phyloP scores from a whole-genome alignment of 2,329 filamentous ascomycete genomes.

The Scleromitrula shiraiana region DNA sequence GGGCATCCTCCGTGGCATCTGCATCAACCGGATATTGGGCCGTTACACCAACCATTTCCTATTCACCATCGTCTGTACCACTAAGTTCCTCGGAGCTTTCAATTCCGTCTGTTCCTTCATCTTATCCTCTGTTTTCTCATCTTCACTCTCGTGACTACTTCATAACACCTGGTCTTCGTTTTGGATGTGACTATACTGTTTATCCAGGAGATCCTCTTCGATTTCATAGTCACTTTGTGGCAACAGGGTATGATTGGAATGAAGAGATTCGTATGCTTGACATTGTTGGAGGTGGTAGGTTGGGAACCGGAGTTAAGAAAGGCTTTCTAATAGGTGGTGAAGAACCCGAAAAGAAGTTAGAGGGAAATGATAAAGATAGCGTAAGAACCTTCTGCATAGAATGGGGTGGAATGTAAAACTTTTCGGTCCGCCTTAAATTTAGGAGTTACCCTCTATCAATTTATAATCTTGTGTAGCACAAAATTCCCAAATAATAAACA shows the following conservation, averaged over 20 bases:
- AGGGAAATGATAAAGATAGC: constrained; percentile 29
- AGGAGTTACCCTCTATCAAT: not conserved
- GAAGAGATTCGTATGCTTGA: constrained; percentile 79
- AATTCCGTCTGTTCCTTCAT: constrained; percentile 38
- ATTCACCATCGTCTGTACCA: constrained; percentile 30
- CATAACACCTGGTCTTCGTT: constrained; percentile 84
- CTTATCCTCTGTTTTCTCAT: constrained; percentile 72
- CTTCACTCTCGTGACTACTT: constrained; percentile 76
- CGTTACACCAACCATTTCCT: constrained; percentile 39
- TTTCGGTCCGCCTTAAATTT: not conserved
- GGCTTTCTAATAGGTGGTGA: constrained; percentile 78
- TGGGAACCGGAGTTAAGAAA: constrained; percentile 96
- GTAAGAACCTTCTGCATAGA: constrained; percentile 78
- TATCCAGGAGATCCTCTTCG: constrained; percentile 93
- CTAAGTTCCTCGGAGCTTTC: constrained; percentile 18
- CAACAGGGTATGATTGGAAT: constrained; percentile 78
- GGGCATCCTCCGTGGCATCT: constrained; percentile 21
- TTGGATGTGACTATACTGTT: constrained; percentile 88
- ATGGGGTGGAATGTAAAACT: constrained; percentile 85
- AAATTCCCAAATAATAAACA: too few relatives aligned
- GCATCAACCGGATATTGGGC: constrained; percentile 18
- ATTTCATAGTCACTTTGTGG: constrained; percentile 92
- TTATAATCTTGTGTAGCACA: not conserved
- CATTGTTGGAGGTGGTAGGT: constrained; percentile 73
- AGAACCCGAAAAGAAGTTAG: constrained; percentile 31